Conservation (phyloP, 768 basidiomycete species). For the Solioccasus polychromus region DNA sequence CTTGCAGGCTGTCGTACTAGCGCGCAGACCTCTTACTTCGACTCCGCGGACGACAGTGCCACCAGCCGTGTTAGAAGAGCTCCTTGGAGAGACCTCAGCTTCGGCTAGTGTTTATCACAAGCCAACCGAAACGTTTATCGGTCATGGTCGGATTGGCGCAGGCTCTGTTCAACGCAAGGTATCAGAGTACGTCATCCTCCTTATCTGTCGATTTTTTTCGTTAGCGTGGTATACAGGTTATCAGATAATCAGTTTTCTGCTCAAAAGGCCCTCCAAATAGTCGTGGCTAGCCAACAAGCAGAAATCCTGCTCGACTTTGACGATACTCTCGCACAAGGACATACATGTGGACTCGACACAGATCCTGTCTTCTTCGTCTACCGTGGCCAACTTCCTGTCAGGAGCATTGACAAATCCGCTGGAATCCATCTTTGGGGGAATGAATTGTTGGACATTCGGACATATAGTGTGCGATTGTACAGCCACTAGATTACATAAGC, state of each 20-base stretch:
- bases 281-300: constrained; percentile 86
- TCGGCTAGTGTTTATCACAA: constrained; percentile 97
- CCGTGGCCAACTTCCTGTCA: constrained; percentile 69
- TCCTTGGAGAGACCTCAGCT: constrained; percentile 84
- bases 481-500: too few species aligned
- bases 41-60: constrained; percentile 90
- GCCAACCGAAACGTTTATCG: constrained; percentile 93
- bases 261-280: constrained; percentile 86
- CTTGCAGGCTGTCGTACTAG: constrained; percentile 76
- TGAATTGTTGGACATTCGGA: too few species aligned
- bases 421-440: constrained; percentile 84
- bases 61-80: constrained; percentile 83
- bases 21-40: constrained; percentile 89
- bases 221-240: constrained; percentile 34
- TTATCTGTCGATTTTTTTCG: background rate
- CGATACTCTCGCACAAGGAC: constrained; percentile 52
- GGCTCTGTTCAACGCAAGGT: constrained; percentile 70
- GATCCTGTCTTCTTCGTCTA: constrained; percentile 66
- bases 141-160: constrained; percentile 82
- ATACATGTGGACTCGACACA: constrained; percentile 73
- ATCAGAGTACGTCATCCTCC: constrained; percentile 46
- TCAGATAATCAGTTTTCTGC: constrained; percentile 70
- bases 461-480: too few species aligned
- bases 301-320: constrained; percentile 97
- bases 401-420: constrained; percentile 86